These are phyloP conservation scores for Dictyostelium firmibasis DNA, from an alignment of 78 protist species.

Conservation along the genomic window DNA sequence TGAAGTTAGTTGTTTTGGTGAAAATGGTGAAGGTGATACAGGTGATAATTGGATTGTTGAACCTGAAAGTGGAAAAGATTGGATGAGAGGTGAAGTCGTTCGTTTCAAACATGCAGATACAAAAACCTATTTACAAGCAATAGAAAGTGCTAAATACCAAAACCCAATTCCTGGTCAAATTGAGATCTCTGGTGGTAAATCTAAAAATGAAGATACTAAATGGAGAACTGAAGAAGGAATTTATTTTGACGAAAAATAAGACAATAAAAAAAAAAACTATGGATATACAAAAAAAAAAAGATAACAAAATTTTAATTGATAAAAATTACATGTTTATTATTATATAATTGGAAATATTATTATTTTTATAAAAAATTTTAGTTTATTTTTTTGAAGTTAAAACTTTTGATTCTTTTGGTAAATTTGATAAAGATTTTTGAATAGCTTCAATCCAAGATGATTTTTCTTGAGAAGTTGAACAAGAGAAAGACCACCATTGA, in stretches of 20 bases:
- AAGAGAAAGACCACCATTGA: conserved; percentile 59
- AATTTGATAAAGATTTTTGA: background rate
- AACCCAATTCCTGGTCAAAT: conserved; percentile 87
- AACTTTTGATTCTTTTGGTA: conserved; percentile 56
- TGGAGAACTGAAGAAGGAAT: conserved; percentile 57
- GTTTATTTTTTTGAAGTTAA: background rate
- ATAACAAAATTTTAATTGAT: background rate
- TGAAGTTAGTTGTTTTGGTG: conserved; percentile 87
- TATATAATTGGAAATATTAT: background rate
- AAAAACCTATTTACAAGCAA: conserved; percentile 38
- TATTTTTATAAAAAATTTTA: background rate
- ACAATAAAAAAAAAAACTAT: background rate
- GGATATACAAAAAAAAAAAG: background rate
- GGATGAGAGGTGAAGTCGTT: conserved; percentile 65
- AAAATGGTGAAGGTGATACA: conserved; percentile 87
- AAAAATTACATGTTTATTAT: background rate
- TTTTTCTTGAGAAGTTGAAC: conserved; percentile 45
- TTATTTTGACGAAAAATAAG: conserved; percentile 52
- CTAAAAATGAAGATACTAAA: conserved; percentile 21
- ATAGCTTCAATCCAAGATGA: conserved; percentile 24
- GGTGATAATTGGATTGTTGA: conserved; percentile 88
- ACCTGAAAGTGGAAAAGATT: conserved; percentile 7
- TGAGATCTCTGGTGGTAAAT: conserved; percentile 44
- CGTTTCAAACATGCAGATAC: conserved; percentile 82
- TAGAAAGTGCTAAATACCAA: conserved; percentile 53